phyloP scores from a whole-genome alignment of 306 rosid species.

The Elaeagnus macrophylla region DNA sequence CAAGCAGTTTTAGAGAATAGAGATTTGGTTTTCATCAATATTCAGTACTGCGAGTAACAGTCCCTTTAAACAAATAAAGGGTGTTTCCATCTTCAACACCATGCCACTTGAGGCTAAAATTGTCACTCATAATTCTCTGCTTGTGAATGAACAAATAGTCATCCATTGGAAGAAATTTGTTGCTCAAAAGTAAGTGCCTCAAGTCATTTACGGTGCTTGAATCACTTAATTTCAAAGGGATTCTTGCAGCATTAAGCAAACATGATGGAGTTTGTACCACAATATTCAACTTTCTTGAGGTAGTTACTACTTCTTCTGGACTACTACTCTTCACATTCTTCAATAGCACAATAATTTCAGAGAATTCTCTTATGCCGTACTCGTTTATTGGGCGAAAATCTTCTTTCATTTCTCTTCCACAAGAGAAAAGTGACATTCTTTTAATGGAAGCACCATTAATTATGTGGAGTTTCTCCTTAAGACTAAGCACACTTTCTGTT shows the following conservation, averaged over 20 bases:
- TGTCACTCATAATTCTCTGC: slow-evolving; percentile 81
- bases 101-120: slow-evolving; percentile 74
- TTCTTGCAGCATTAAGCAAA: slow-evolving; percentile 57
- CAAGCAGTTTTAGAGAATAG: too few species aligned
- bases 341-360: slow-evolving; percentile 52
- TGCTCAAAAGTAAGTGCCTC: slow-evolving; percentile 45
- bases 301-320: slow-evolving; percentile 30
- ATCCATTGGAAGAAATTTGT: slow-evolving; percentile 48
- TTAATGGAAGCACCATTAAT: slow-evolving; percentile 49
- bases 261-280: slow-evolving; percentile 71
- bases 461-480: slow-evolving; percentile 73
- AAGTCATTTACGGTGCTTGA: slow-evolving; percentile 48
- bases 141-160: slow-evolving; percentile 79
- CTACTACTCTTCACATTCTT: slow-evolving; percentile 29
- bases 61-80: slow-evolving; percentile 6
- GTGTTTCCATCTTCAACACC: slow-evolving; percentile 77
- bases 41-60: too few species aligned
- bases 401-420: slow-evolving; percentile 50
- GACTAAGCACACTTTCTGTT: slow-evolving; percentile 17
- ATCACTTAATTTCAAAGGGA: slow-evolving; percentile 70
- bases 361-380: slow-evolving; percentile 48
- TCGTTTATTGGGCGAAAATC: slow-evolving; percentile 51
- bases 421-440: slow-evolving; percentile 51
- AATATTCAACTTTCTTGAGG: slow-evolving; percentile 38
- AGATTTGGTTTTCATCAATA: too few species aligned